A percentile compares a stretch with the other conserved stretches of the same genome.
Evolutionary conservation across 2,329 filamentous ascomycete species (phyloP).

Genomic region (Leptoxyphium fumago): DNA sequence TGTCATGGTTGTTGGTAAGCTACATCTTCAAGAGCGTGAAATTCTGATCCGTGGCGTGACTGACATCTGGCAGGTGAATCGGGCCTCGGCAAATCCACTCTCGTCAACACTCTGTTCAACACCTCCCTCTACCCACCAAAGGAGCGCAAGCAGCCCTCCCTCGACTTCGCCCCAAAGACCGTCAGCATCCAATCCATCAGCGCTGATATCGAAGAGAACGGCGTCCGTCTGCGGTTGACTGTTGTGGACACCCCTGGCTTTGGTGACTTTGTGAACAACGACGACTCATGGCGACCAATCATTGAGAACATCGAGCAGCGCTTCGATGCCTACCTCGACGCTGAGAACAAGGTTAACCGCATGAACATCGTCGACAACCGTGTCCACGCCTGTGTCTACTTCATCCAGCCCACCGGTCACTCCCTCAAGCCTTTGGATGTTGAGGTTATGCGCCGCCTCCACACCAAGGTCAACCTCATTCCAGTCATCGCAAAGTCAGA

Average conservation of each 20-base stretch:
- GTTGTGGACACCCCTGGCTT: conserved; percentile 97
- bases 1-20: conserved; percentile 98
- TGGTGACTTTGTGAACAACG: conserved; percentile 99
- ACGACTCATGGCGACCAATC: conserved; percentile 97
- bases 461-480: conserved; percentile 99
- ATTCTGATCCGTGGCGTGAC: neutral
- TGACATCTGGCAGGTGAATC: conserved; percentile 62
- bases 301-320: conserved; percentile 99
- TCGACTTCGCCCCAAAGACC: conserved; percentile 92
- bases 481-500: conserved; percentile 98
- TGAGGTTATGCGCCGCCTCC: conserved; percentile 96
- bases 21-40: neutral
- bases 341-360: conserved; percentile 99
- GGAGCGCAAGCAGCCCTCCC: conserved; percentile 93
- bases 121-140: conserved; percentile 96
- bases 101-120: conserved; percentile 99
- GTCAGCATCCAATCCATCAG: conserved; percentile 40
- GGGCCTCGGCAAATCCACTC: conserved; percentile 93
- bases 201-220: conserved; percentile 81
- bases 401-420: conserved; percentile 97
- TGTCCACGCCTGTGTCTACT: conserved; percentile 97
- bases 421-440: conserved; percentile 97
- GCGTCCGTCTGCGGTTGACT: conserved; percentile 86
- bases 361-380: conserved; percentile 99
- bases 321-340: conserved; percentile 94